Evolutionary conservation across 2,329 filamentous ascomycete genomes (phyloP), one percentile per base, ranked within the genome.

Genomic region (Talaromyces islandicus): DNA sequence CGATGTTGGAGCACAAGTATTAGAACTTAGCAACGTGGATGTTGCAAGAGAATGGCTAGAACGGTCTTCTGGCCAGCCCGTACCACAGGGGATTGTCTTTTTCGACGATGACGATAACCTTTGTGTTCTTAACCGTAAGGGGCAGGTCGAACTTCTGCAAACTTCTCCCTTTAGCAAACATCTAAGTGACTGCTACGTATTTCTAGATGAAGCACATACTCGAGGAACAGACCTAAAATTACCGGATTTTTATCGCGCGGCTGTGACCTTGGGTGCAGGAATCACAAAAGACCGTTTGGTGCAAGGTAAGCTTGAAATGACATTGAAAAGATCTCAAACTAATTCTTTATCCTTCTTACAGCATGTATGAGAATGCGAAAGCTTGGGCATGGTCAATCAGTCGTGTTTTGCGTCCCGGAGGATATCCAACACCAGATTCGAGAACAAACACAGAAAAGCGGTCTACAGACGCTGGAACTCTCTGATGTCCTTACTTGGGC

Each of bases 351-450:
- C 12, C 50, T 27, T 52, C 21, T 56, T 41, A n/a, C 32, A 85
- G 87, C 86, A 0, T 88, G 86, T 61, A 90, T 89, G 85, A 73
- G 88, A n/a, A 85, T 92, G 82, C 73, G 88, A 11, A 84, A 87
- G 60, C 78, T 92, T 0, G 88, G 87, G 0, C 73, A 83, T 2
- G 87, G 86, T 0, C 88, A 92, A 64, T 85, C 83, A 0, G 80
- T 91, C 0, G 74, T 83, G 0, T 90, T 90, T 56, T 84, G 80
- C 59, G 72, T 85, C 1, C 80, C 85, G 0, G 67, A 77, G 0
- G 88, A 91, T 60, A 84, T 90, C 4, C 73, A 81, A 11, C 67
- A 0, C 83, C 19, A 82, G 61, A 85, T 89, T 17, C 55, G 41
- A 14, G 12, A 61, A 1, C 48, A 66, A 0, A 62, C 43, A 12